Evolutionary conservation across 768 basidiomycete species (phyloP), one percentile per base, ranked within the genome.

Genomic region (Amanita inopinata): DNA sequence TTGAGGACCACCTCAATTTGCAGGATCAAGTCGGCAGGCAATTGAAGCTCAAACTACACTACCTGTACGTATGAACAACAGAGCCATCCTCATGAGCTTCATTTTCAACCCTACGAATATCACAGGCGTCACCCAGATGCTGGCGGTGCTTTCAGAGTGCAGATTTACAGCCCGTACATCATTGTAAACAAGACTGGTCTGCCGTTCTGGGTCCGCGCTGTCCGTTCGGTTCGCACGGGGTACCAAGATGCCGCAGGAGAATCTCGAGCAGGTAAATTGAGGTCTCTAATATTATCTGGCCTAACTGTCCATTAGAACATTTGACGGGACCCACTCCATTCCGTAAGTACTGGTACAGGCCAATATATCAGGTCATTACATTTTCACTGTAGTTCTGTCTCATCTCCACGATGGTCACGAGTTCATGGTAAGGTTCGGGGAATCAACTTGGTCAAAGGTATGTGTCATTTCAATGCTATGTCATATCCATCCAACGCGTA

Each of bases 111-210:
- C 5, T 2, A 25, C 20, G 25, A 17, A 18, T 40, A 41, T 28
- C 8, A 30, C 38, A 80, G 84, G 15, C 80, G 80, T 40, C 85
- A 86, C 61, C 78, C 88, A 5, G 78, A 96, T 39, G 84, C 93
- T 4, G 96, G 93, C 1, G 92, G 93, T 17, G 91, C 93, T 1
- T 93, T 96, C 72, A 91, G 85, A 60, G 88, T 96, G 0, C 94
- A 98, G 59, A 78, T 99, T 33, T 98, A 88, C 56, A 78, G 78
- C 49, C 92, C 93, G 2, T 98, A 83, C 55, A 65, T 98, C 39
- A 63, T 98, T 31, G 59, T 94, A 58, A 99, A 99, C 65, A 97
- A 96, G 66, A 92, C 92, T 0, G 83, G 82, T 5, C 61, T 92
- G 25, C 81, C 91, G 2, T 94, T 94, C 54, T 67, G 66, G 8